phyloP scores from a whole-genome alignment of 1,139 yeast genomes.

The Hemisphaericaspora subhashii region DNA sequence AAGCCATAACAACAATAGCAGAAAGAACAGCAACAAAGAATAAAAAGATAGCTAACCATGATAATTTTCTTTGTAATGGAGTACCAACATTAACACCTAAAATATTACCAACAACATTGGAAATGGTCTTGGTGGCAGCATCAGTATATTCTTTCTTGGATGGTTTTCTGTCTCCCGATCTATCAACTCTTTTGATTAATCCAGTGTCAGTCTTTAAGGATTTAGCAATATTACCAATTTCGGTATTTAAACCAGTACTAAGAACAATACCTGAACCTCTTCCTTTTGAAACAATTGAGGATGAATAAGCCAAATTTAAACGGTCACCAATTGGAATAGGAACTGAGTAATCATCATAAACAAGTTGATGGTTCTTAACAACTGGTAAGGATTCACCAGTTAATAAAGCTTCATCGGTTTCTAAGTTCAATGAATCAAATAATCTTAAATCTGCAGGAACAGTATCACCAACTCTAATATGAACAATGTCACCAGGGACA shows the following conservation, averaged over 20 bases:
- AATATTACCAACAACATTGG: slow-evolving; percentile 56
- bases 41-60: slow-evolving; percentile 68
- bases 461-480: slow-evolving; percentile 72
- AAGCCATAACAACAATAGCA: slow-evolving; percentile 79
- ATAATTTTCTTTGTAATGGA: slow-evolving; percentile 65
- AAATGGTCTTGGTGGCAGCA: slow-evolving; percentile 43
- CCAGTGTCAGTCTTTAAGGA: slow-evolving; percentile 45
- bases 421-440: slow-evolving; percentile 62
- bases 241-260: slow-evolving; percentile 69
- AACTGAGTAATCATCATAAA: slow-evolving; percentile 33
- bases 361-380: slow-evolving; percentile 48
- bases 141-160: slow-evolving; percentile 45
- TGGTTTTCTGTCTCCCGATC: slow-evolving; percentile 16
- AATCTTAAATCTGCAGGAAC: slow-evolving; percentile 76
- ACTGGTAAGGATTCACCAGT: slow-evolving; percentile 84
- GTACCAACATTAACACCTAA: slow-evolving; percentile 79
- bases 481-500: slow-evolving; percentile 78
- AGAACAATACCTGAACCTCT: slow-evolving; percentile 70
- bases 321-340: slow-evolving; percentile 74
- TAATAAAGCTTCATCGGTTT: slow-evolving; percentile 76
- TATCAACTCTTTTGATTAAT: slow-evolving; percentile 24
- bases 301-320: slow-evolving; percentile 68
- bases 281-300: slow-evolving; percentile 74
- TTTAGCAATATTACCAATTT: slow-evolving; percentile 74
- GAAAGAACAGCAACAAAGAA: slow-evolving; percentile 72